Evolutionary conservation across 352 stramenopile genomes (phyloP).

Genomic region (Pythium brachiatum): DNA sequence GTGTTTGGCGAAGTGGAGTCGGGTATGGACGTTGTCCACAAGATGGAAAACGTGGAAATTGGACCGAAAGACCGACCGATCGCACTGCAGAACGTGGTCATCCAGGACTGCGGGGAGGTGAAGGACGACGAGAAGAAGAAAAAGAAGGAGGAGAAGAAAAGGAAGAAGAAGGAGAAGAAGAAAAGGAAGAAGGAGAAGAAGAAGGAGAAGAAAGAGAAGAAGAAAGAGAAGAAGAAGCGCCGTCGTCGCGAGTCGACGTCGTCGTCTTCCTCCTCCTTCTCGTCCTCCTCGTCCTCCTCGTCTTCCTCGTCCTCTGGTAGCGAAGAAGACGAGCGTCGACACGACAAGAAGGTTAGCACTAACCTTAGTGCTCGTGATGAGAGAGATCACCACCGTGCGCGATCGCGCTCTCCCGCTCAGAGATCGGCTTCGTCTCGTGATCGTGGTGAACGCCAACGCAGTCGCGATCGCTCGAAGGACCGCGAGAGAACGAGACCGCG

Average conservation of each 20-base stretch:
- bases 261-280: constrained; percentile 12
- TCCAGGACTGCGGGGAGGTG: constrained; percentile 93
- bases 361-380: not conserved
- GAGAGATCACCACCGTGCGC: not conserved
- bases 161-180: constrained; percentile 35
- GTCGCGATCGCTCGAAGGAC: not conserved
- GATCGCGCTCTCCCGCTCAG: constrained; percentile 6
- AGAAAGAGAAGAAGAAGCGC: constrained; percentile 16
- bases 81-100: constrained; percentile 86
- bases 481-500: not conserved
- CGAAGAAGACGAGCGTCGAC: constrained; percentile 6
- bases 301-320: constrained; percentile 5
- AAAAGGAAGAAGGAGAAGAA: constrained; percentile 34
- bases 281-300: constrained; percentile 21
- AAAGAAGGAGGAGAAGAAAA: constrained; percentile 25
- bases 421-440: not conserved
- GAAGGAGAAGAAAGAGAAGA: constrained; percentile 27
- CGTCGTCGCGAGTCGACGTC: constrained; percentile 13
- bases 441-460: constrained; percentile 1
- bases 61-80: constrained; percentile 75
- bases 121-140: constrained; percentile 23
- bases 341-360: not conserved
- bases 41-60: constrained; percentile 92
- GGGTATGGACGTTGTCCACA: constrained; percentile 68
- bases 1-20: constrained; percentile 96